Evolutionary conservation across 805 yeast genomes (phyloP).

Genomic region (Sporopachydermia quercuum): DNA sequence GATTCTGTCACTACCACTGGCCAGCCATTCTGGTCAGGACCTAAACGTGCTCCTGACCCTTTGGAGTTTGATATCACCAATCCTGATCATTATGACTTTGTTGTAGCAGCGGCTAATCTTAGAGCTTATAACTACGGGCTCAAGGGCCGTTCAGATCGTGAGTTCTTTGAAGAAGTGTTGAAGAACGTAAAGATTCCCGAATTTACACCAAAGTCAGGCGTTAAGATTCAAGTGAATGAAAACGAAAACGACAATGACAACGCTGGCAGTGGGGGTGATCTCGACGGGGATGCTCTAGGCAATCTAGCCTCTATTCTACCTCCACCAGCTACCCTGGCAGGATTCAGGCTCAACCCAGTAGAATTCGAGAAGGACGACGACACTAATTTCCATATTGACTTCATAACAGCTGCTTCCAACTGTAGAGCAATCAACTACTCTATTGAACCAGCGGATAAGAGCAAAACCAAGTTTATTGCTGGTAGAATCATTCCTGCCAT

Average conservation of each 20-base stretch:
- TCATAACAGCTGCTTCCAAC: slow-evolving; percentile 90
- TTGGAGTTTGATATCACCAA: slow-evolving; percentile 61
- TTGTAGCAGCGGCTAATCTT: slow-evolving; percentile 81
- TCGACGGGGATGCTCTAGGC: slow-evolving; percentile 52
- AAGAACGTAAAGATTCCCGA: slow-evolving; percentile 35
- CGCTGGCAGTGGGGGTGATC: slow-evolving; percentile 12
- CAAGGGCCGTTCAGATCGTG: slow-evolving; percentile 50
- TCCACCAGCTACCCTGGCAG: slow-evolving; percentile 75
- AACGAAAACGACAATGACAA: slow-evolving; percentile 71
- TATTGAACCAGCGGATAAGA: slow-evolving; percentile 77
- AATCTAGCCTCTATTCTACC: slow-evolving; percentile 69
- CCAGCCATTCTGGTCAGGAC: slow-evolving; percentile 94
- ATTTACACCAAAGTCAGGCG: slow-evolving; percentile 60
- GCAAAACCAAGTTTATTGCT: slow-evolving; percentile 91
- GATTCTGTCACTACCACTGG: slow-evolving; percentile 88
- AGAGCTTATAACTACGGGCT: slow-evolving; percentile 85
- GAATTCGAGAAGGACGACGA: slow-evolving; percentile 98
- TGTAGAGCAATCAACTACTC: slow-evolving; percentile 87
- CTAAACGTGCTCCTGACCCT: slow-evolving; percentile 92
- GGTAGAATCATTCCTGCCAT: slow-evolving; percentile 98
- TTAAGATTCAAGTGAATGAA: slow-evolving; percentile 73
- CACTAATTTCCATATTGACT: slow-evolving; percentile 89
- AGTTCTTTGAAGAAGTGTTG: slow-evolving; percentile 41
- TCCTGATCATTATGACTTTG: slow-evolving; percentile 65
- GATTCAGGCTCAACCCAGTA: slow-evolving; percentile 74